These are phyloP conservation scores for Globisporangium middletonii DNA, from an alignment of 352 stramenopile genomes.

Conservation along the genomic window DNA sequence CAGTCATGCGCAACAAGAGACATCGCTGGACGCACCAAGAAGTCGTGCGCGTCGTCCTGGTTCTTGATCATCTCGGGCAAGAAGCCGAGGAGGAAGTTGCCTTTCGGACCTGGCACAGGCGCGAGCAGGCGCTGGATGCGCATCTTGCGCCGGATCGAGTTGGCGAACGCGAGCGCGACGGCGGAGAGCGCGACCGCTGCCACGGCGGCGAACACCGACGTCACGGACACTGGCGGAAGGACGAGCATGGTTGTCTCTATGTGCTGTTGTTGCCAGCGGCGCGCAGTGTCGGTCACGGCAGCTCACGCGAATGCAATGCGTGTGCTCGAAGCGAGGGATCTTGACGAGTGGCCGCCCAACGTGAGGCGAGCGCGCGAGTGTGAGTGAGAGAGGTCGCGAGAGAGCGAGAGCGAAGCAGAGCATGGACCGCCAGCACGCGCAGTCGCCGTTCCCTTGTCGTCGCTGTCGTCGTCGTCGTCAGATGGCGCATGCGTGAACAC, in stretches of 20 bases:
- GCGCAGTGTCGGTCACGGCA: no score
- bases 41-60: conserved; percentile 7
- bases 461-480: no score
- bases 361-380: no score
- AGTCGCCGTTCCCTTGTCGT: no score
- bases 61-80: conserved; percentile 5
- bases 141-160: conserved; percentile 1
- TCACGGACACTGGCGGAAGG: background rate
- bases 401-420: no score
- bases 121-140: conserved; percentile 3
- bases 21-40: background rate
- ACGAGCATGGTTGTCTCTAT: background rate
- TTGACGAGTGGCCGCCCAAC: no score
- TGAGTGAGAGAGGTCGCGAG: no score
- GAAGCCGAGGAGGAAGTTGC: conserved; percentile 1
- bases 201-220: background rate
- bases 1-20: no score
- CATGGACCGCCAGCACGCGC: no score
- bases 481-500: no score
- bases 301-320: no score
- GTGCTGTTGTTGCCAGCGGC: background rate
- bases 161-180: background rate
- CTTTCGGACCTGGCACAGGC: conserved; percentile 9
- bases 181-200: background rate
- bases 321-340: no score